These are phyloP conservation scores for Cadophora sp. DNA, from an alignment of 2,329 filamentous ascomycete species.

Conservation along the genomic window DNA sequence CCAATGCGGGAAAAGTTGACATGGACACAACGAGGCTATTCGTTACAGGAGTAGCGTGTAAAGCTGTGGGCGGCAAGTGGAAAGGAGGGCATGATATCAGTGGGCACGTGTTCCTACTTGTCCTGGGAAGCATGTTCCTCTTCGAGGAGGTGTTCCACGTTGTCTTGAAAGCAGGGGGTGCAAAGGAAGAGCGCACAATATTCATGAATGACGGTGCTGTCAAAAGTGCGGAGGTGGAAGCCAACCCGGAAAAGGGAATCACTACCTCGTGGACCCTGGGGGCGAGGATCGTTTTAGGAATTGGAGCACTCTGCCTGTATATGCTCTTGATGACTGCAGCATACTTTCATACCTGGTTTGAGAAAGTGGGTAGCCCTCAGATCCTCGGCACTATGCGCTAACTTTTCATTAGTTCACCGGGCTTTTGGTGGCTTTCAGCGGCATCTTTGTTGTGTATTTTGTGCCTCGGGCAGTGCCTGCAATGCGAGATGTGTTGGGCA, in stretches of 20 bases:
- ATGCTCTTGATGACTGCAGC: conserved; percentile 99
- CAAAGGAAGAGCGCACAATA: conserved; percentile 68
- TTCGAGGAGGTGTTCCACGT: conserved; percentile 78
- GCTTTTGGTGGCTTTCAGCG: conserved; percentile 53
- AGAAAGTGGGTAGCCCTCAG: conserved; percentile 70
- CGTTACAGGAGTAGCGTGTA: conserved; percentile 81
- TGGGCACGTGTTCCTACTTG: conserved; percentile 92
- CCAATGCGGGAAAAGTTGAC: conserved; percentile 54
- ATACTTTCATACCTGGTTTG: conserved; percentile 98
- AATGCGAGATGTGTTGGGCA: conserved; percentile 55
- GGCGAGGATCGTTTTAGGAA: conserved; percentile 62
- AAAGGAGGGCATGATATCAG: conserved; percentile 95
- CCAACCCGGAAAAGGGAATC: conserved; percentile 27
- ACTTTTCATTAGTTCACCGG: conserved; percentile 53
- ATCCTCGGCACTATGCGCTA: conserved; percentile 2
- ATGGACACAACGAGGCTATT: conserved; percentile 56
- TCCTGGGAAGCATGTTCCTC: conserved; percentile 81
- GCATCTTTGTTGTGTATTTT: conserved; percentile 59
- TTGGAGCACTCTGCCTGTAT: conserved; percentile 81
- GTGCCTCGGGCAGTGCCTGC: conserved; percentile 52
- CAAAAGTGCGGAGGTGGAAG: conserved; percentile 62
- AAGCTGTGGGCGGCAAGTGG: conserved; percentile 83
- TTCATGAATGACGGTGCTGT: conserved; percentile 71
- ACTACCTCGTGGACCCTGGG: conserved; percentile 51
- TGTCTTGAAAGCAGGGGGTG: conserved; percentile 56